Evolutionary conservation across 2,329 filamentous ascomycete species (phyloP).

Genomic region (Fusarium illudens): DNA sequence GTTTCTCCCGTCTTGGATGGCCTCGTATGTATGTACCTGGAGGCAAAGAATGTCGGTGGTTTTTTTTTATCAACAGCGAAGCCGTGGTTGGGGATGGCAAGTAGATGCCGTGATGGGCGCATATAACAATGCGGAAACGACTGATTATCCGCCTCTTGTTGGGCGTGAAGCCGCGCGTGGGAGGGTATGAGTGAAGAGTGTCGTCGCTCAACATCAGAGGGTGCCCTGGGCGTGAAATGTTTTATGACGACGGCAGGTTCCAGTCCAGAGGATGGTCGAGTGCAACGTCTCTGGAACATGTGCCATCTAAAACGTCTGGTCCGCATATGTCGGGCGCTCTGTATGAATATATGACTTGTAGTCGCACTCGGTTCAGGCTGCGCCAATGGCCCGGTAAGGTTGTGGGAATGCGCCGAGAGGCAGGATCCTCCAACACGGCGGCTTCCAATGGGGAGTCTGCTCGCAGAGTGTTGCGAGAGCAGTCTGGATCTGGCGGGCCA

Average conservation of each 20-base stretch:
- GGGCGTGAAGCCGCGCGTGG: conserved; percentile 7
- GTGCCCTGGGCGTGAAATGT: background rate
- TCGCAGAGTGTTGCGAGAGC: conserved; percentile 47
- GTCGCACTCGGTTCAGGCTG: background rate
- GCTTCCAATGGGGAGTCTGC: conserved; percentile 44
- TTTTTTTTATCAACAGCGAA: background rate
- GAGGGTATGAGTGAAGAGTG: background rate
- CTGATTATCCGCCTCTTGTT: conserved; percentile 1
- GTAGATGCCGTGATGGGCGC: background rate
- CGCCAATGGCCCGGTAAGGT: conserved; percentile 3
- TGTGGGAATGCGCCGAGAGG: conserved; percentile 41
- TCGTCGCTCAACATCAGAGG: background rate
- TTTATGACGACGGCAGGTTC: background rate
- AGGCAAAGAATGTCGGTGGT: background rate
- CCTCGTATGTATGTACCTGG: background rate
- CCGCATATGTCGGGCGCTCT: background rate
- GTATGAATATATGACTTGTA: background rate
- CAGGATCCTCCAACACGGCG: conserved; percentile 51
- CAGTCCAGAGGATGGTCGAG: background rate
- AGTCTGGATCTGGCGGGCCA: conserved; percentile 50
- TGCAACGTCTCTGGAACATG: background rate
- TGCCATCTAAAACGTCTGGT: background rate
- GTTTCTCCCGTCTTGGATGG: conserved; percentile 13
- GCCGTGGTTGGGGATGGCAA: background rate
- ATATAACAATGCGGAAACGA: conserved; percentile 2